Base-by-base conservation (phyloP, 2,329 filamentous ascomycete genomes). In the Botrytis elliptica region DNA sequence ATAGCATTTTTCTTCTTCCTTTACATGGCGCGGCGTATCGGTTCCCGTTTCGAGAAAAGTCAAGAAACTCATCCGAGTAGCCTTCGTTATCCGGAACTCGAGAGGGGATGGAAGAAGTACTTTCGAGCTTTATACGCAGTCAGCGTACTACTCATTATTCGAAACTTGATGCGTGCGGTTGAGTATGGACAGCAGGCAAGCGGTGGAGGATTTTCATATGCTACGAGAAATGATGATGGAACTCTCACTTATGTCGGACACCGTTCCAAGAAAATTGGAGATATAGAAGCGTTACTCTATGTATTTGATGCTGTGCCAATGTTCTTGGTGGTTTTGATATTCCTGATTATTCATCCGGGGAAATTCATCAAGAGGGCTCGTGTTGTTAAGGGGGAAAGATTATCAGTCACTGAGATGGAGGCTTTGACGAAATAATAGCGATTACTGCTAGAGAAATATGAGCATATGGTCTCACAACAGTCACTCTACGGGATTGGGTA, bases 341-440 rank as follows among this genome's bases (percentile, higher is more conserved):
- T 69, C 29, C 20, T 69, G 3, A 14, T 69, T 10, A 29, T 69
- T n/a, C 46, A 69, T 69, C 66, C 66, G 8, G 66, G 66, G 16
- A 57, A 29, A 36, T 55, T 69, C 25, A 69, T 57, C 18, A 69
- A 69, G 49, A 40, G 25, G 25, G 36, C 38, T 64, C 60, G 38
- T 10, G 16, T 29, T 42, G n/a, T 29, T 2, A 64, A n/a, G 1
- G 60, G 25, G 25, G 38, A 44, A 29, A 64, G 38, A n/a, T 6
- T 42, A 42, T 64, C 38, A 20, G 8, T 18, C 7, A 64, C 38
- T n/a, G 60, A 64, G 10, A 64, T 64, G 60, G 38, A 64, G 38
- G 14, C 25, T 42, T 29, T 64, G 25, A 64, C 60, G 16, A 29
- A 64, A 64, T 64, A 16, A 64, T 20, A n/a, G 22, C 6, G 25